Conservation (phyloP, 805 yeast genomes). For the Saturnispora hagleri region DNA sequence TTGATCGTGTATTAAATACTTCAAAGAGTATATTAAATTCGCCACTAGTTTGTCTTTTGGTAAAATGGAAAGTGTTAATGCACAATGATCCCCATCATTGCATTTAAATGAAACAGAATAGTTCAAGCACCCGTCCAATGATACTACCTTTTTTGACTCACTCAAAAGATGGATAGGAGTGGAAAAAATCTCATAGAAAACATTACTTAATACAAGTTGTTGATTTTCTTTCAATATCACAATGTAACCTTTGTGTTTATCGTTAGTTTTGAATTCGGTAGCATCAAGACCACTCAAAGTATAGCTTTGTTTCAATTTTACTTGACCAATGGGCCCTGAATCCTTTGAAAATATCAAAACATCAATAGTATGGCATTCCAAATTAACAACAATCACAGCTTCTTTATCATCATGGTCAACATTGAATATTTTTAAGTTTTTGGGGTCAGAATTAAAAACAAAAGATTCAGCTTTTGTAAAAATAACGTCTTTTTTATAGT, state of each 20-base stretch:
- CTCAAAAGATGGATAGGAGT: conserved; percentile 22
- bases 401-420: conserved; percentile 47
- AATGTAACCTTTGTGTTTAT: conserved; percentile 35
- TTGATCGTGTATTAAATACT: conserved; percentile 47
- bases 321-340: conserved; percentile 14
- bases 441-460: conserved; percentile 26
- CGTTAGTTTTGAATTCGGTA: conserved; percentile 27
- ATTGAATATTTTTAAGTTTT: conserved; percentile 29
- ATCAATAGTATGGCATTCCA: conserved; percentile 32
- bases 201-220: conserved; percentile 40
- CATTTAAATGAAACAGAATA: conserved; percentile 20
- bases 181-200: conserved; percentile 44
- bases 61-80: conserved; percentile 30
- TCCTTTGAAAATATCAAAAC: conserved; percentile 36
- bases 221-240: conserved; percentile 31
- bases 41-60: conserved; percentile 39
- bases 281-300: conserved; percentile 30
- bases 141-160: conserved; percentile 16
- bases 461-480: conserved; percentile 48
- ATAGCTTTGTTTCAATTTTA: conserved; percentile 17
- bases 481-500: conserved; percentile 57
- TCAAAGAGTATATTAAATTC: conserved; percentile 41
- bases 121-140: conserved; percentile 19
- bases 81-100: conserved; percentile 18
- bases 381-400: conserved; percentile 48